phyloP scores from a whole-genome alignment of 2,329 filamentous ascomycete genomes.

The Fusarium brachygibbosum region DNA sequence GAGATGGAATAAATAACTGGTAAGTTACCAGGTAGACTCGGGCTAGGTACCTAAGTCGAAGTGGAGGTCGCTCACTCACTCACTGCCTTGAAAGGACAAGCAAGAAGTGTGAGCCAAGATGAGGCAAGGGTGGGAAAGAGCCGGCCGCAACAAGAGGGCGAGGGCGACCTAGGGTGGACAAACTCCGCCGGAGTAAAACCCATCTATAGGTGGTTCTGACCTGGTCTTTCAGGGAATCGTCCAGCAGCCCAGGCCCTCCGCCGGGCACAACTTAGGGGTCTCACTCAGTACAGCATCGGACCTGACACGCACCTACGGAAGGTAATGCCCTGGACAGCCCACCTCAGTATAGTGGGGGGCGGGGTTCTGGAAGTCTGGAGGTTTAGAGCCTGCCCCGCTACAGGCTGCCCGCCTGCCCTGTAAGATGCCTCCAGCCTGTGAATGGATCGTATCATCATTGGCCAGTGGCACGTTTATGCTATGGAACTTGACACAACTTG shows the following conservation, averaged over 20 bases:
- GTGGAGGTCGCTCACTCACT: constrained; percentile 34
- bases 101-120: constrained; percentile 14
- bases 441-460: not conserved
- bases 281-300: not conserved
- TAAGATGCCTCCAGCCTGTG: constrained; percentile 3
- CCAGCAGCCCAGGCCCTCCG: constrained; percentile 4
- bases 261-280: constrained; percentile 8
- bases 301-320: not conserved
- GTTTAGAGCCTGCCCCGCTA: constrained; percentile 19
- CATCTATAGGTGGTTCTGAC: not conserved
- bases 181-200: constrained; percentile 3
- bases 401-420: constrained; percentile 3
- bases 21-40: not conserved
- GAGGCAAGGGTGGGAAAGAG: constrained; percentile 20
- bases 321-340: constrained; percentile 10
- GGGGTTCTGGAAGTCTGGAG: constrained; percentile 22
- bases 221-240: not conserved
- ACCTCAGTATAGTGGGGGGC: constrained; percentile 34
- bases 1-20: constrained; percentile 34
- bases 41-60: not conserved
- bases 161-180: not conserved
- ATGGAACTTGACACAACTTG: not conserved
- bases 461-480: not conserved
- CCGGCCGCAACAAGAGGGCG: constrained; percentile 8
- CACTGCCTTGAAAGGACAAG: constrained; percentile 8